Evolutionary conservation across 257 asterid species (phyloP).

Genomic region (Lavandula angustifolia): DNA sequence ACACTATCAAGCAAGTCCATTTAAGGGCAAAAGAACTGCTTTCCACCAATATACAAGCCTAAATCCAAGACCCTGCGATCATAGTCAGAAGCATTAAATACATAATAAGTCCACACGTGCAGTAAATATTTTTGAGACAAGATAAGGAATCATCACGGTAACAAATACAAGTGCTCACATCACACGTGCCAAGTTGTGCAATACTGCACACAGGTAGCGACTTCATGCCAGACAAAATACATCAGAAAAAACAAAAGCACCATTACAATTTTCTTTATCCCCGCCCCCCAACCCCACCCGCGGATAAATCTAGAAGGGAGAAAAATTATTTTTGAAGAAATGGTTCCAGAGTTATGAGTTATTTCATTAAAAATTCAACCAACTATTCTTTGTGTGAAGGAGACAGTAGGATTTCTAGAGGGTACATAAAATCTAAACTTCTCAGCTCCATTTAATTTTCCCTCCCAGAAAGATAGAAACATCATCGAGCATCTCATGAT

Average conservation of each 20-base stretch:
- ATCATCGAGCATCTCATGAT: background rate
- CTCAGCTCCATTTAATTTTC: background rate
- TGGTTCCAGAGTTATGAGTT: too few relatives aligned
- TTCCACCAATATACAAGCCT: constrained; percentile 58
- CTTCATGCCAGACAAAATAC: background rate
- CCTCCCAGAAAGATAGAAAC: background rate
- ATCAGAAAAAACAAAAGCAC: constrained; percentile 12
- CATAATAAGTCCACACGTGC: constrained; percentile 29
- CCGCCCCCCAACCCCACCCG: too few relatives aligned
- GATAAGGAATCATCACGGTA: constrained; percentile 24
- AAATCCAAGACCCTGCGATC: constrained; percentile 79
- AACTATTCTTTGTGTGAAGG: too few relatives aligned
- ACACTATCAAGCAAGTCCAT: constrained; percentile 37
- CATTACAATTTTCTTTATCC: background rate
- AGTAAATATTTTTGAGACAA: constrained; percentile 11
- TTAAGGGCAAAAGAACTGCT: constrained; percentile 52
- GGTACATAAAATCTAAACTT: background rate
- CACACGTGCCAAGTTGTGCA: constrained; percentile 21
- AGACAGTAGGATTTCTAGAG: background rate
- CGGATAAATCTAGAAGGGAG: background rate
- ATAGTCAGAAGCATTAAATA: constrained; percentile 51
- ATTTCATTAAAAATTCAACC: background rate
- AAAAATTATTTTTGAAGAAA: too few relatives aligned
- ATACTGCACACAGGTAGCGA: constrained; percentile 3
- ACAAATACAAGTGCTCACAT: constrained; percentile 25